Percentiles rank a stretch among this genome's conserved stretches.
These are phyloP conservation scores for Zopfia rhizophila DNA, from an alignment of 2,329 filamentous ascomycete genomes.

Conservation along the genomic window DNA sequence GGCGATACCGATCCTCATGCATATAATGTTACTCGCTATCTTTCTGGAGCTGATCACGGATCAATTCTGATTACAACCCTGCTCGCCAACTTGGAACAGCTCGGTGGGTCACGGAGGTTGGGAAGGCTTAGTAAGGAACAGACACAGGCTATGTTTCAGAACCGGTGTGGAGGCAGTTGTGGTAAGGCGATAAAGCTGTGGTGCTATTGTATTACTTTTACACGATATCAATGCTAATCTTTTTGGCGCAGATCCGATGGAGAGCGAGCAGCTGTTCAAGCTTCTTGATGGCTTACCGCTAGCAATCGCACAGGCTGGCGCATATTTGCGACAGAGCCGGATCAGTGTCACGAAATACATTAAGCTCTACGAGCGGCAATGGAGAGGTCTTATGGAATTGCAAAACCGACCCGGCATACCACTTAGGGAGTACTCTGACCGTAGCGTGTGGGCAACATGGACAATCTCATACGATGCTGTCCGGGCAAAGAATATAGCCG, in stretches of 20 bases:
- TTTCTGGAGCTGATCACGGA: constrained; percentile 46
- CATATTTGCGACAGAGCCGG: constrained; percentile 8
- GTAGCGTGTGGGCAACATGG: no score
- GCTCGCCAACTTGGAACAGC: constrained; percentile 6
- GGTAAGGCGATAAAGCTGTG: constrained; percentile 1
- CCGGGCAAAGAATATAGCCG: constrained; percentile 35
- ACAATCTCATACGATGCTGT: constrained; percentile 51
- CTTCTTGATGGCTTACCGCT: no score
- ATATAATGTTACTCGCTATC: constrained; percentile 47
- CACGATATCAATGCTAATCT: neutral
- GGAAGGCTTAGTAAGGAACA: constrained; percentile 46
- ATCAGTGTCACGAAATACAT: constrained; percentile 18
- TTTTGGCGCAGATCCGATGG: neutral
- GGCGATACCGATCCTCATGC: constrained; percentile 16
- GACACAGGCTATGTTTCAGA: constrained; percentile 44
- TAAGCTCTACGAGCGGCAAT: constrained; percentile 23
- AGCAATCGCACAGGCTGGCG: no score
- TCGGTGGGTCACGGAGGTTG: constrained; percentile 30
- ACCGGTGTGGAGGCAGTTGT: constrained; percentile 18
- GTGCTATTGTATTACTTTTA: neutral
- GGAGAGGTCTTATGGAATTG: constrained; percentile 25
- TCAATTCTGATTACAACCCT: constrained; percentile 56
- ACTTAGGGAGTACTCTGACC: constrained; percentile 27
- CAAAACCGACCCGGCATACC: constrained; percentile 9
- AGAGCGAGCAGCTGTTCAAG: constrained; percentile 2